phyloP scores from a whole-genome alignment of 805 yeast species.

The Metschnikowia vanudenii region DNA sequence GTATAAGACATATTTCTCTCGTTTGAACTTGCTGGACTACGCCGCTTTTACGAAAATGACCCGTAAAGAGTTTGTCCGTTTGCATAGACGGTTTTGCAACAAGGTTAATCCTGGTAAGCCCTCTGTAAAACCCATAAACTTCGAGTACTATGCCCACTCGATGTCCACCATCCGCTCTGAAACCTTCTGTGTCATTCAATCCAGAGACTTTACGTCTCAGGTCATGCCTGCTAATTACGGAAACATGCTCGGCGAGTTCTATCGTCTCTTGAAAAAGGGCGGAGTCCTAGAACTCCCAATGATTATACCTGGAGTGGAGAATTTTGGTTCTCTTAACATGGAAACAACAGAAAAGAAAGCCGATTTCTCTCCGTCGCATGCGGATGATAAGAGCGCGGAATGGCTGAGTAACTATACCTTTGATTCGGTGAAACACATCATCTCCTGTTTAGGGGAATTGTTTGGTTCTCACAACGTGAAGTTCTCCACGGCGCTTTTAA shows the following conservation, averaged over 20 bases:
- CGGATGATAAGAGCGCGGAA: not conserved
- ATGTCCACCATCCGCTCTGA: constrained; percentile 27
- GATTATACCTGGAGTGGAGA: constrained; percentile 11
- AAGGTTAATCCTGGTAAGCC: constrained; percentile 1
- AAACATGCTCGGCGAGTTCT: constrained; percentile 30
- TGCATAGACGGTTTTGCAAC: constrained; percentile 10
- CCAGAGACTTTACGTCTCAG: constrained; percentile 37
- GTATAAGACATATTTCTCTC: constrained; percentile 9
- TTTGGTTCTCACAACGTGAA: constrained; percentile 38
- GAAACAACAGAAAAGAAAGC: not conserved
- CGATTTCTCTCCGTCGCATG: not conserved
- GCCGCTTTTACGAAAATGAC: constrained; percentile 9
- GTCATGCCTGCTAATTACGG: constrained; percentile 27
- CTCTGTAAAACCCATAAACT: constrained; percentile 16
- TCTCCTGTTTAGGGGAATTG: constrained; percentile 11
- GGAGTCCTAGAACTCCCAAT: constrained; percentile 37
- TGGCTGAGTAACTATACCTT: constrained; percentile 2
- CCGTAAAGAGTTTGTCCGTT: constrained; percentile 13
- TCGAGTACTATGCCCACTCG: constrained; percentile 19
- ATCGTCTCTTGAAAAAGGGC: constrained; percentile 35
- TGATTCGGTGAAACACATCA: constrained; percentile 1
- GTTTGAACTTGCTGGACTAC: constrained; percentile 12
- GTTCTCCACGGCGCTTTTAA: constrained; percentile 30
- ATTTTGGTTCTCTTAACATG: not conserved
- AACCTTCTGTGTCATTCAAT: constrained; percentile 37